These are phyloP conservation scores for Erodium moschatum DNA, from an alignment of 441 rosid genomes.

Conservation along the genomic window DNA sequence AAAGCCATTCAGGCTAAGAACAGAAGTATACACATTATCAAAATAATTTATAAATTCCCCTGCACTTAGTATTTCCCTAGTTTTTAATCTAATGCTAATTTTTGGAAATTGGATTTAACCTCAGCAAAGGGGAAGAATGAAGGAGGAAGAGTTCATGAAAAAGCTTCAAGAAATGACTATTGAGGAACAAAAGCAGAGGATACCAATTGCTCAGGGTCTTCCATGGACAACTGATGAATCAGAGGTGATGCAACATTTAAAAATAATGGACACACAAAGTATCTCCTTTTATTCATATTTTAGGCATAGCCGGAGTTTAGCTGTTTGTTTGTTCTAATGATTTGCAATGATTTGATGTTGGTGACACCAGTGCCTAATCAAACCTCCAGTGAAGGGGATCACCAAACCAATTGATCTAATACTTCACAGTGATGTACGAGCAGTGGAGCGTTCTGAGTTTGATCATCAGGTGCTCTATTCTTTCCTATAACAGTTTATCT, in stretches of 20 bases:
- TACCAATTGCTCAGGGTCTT: constrained; percentile 88
- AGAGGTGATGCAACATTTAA: constrained; percentile 40
- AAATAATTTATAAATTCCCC: neutral
- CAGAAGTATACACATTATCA: constrained; percentile 57
- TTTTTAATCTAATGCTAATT: neutral
- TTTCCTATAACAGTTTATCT: too few relatives aligned
- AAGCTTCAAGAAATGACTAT: constrained; percentile 55
- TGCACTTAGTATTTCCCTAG: neutral
- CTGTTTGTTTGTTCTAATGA: neutral
- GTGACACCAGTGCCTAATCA: constrained; percentile 49
- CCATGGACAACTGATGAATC: constrained; percentile 98
- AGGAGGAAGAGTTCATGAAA: constrained; percentile 76
- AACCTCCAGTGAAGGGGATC: constrained; percentile 61
- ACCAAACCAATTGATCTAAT: constrained; percentile 62
- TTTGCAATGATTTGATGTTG: constrained; percentile 15
- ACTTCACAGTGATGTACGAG: constrained; percentile 71
- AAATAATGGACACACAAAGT: neutral
- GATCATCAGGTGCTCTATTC: constrained; percentile 96
- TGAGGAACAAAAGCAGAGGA: constrained; percentile 61
- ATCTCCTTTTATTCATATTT: neutral
- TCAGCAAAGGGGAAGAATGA: constrained; percentile 77
- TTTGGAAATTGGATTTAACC: constrained; percentile 19
- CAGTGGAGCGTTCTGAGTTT: constrained; percentile 81
- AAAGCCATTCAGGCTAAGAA: constrained; percentile 76
- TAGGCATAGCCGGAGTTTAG: neutral